These are phyloP conservation scores for Isoetes taiwanensis DNA, from an alignment of 75 land plant genomes.

Conservation along the genomic window DNA sequence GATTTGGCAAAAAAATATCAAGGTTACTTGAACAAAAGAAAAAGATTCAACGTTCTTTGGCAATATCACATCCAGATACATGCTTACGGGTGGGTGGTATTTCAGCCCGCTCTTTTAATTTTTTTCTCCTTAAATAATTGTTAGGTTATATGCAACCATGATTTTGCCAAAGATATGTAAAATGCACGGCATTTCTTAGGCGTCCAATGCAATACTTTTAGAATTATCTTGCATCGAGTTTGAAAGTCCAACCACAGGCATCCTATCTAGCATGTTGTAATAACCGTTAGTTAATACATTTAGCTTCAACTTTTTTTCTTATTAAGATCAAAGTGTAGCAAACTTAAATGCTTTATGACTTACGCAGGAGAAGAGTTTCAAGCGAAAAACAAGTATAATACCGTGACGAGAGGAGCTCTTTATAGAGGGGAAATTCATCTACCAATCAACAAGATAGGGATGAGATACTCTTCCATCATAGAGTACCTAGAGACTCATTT, in stretches of 20 bases:
- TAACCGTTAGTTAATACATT: too few relatives aligned
- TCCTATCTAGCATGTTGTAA: too few relatives aligned
- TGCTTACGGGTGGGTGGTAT: neutral
- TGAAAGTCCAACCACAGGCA: neutral
- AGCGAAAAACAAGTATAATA: neutral
- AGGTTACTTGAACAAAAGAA: neutral
- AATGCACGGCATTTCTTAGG: too few relatives aligned
- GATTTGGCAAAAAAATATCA: neutral
- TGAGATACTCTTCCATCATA: neutral
- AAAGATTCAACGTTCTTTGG: neutral
- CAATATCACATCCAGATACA: neutral
- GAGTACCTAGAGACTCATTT: conserved; percentile 7
- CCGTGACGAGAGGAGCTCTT: neutral
- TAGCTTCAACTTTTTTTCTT: too few relatives aligned
- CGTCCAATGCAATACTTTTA: too few relatives aligned
- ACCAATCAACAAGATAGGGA: neutral
- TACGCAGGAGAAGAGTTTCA: neutral
- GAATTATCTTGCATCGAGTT: neutral
- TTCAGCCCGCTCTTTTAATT: too few relatives aligned
- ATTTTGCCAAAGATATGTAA: too few relatives aligned
- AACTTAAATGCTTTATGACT: too few relatives aligned
- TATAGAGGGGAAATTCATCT: neutral
- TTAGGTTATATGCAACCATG: too few relatives aligned
- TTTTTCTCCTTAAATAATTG: too few relatives aligned
- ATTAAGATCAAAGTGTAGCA: too few relatives aligned